These are phyloP conservation scores for Trebouxia sp. DNA, from an alignment of 139 green algal genomes.

Conservation along the genomic window DNA sequence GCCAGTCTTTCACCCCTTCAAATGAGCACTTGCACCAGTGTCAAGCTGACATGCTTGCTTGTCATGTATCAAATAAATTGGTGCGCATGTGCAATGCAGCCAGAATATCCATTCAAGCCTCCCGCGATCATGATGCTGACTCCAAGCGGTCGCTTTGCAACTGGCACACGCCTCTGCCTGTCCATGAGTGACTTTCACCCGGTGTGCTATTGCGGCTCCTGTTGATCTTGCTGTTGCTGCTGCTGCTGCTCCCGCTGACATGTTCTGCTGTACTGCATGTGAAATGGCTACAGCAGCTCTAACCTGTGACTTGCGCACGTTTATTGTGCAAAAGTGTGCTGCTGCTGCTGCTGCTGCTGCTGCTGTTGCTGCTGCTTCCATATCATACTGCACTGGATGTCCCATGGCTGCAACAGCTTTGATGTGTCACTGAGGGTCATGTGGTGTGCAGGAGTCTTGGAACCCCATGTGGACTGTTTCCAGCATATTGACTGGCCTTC, in stretches of 20 bases:
- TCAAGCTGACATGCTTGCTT: too few species aligned
- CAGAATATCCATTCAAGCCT: slow-evolving; percentile 67
- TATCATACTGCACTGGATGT: background rate
- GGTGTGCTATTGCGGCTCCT: too few species aligned
- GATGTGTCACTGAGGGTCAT: too few species aligned
- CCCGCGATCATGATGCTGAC: slow-evolving; percentile 74
- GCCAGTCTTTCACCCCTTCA: too few species aligned
- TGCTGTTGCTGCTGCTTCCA: slow-evolving; percentile 38
- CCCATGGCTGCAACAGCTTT: too few species aligned
- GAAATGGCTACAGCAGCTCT: too few species aligned
- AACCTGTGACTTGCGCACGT: too few species aligned
- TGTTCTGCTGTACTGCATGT: background rate
- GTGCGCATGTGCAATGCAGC: too few species aligned
- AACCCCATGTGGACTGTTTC: slow-evolving; percentile 54
- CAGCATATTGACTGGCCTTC: slow-evolving; percentile 67
- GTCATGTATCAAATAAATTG: too few species aligned
- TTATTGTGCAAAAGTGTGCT: background rate
- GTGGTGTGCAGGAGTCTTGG: background rate
- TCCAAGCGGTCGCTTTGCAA: slow-evolving; percentile 81
- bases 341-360: background rate
- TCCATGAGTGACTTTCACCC: slow-evolving; percentile 83
- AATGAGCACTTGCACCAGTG: too few species aligned
- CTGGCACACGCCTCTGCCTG: slow-evolving; percentile 84
- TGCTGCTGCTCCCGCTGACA: background rate
- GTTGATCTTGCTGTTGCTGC: too few species aligned